Conservation (phyloP, 345 rosid genomes). For the Alliaria petiolata region DNA sequence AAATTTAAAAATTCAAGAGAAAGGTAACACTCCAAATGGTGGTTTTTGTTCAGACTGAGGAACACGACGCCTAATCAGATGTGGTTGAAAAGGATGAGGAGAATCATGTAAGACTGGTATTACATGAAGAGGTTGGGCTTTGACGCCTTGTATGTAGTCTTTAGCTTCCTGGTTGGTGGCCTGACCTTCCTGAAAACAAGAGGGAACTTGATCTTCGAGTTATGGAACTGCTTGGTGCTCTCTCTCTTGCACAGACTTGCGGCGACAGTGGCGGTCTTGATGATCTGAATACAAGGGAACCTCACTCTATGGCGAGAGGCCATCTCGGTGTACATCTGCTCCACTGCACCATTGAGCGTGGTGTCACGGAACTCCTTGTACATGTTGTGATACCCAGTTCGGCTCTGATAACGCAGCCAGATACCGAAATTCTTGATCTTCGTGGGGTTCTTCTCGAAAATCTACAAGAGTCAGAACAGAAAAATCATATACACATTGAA, state of each 20-base stretch:
- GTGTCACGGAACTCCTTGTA: constrained; percentile 58
- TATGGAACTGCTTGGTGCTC: constrained; percentile 60
- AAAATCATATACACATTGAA: neutral
- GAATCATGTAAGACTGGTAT: too few species aligned
- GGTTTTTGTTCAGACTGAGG: neutral
- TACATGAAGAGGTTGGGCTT: constrained; percentile 57
- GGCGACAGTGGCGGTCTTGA: constrained; percentile 55
- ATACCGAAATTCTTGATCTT: constrained; percentile 54
- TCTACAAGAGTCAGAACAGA: constrained; percentile 25
- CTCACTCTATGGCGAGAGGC: constrained; percentile 66
- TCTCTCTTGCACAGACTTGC: constrained; percentile 54
- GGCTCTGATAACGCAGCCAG: constrained; percentile 61
- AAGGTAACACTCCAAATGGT: neutral
- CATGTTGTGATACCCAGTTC: constrained; percentile 60
- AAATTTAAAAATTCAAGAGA: neutral
- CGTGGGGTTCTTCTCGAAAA: constrained; percentile 58
- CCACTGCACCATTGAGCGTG: constrained; percentile 56
- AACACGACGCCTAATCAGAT: neutral
- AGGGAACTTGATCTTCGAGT: constrained; percentile 53
- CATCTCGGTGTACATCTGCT: constrained; percentile 71
- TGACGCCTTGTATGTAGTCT: constrained; percentile 54
- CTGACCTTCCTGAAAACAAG: constrained; percentile 50
- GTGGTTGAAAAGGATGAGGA: too few species aligned
- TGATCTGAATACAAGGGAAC: constrained; percentile 67
- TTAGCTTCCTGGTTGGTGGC: constrained; percentile 59